Evolutionary conservation across 1,284 basidiomycete species (phyloP), one percentile per base, ranked within the genome.

Genomic region (Ganoderma resinaceum): DNA sequence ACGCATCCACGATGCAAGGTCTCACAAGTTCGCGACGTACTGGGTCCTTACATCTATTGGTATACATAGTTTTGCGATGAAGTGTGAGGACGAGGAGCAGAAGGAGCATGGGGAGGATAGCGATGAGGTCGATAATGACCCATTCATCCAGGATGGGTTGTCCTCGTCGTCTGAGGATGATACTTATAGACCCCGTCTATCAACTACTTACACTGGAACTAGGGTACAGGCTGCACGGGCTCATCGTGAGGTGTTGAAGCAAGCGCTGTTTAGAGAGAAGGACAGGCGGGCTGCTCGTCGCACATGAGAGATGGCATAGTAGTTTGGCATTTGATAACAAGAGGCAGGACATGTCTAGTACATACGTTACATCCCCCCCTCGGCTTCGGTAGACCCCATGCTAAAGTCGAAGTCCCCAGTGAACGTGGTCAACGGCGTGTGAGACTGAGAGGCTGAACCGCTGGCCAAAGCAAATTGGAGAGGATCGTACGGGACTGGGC

Each of bases 291-390:
- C 43, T 23, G 43, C 16, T 7, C 43, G n/a, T 16, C 43, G 43
- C 23, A 35, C 43, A 9, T 46, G 16, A 16, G n/a, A 46, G 43
- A 42, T 42, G n/a, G 6, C 6, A 46, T 23, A 7, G 9, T 9
- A n/a, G 43, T 3, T 9, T 46, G 38, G 38, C 16, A 40, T 40
- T 40, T 14, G 38, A 14, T 11, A 14, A 14, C 1, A 14, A 14
- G 35, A 6, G 35, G 35, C 35, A 9, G 4, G 1, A 3, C 38
- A 40, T 40, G 38, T 40, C 12, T 38, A 9, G 74, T 0, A 73
- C 72, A 42, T 70, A 75, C 43, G 65, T 64, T 66, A 3, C 20
- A 8, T 6, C 2, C 12, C 35, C 35, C 6, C 35, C 35, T 35
- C 35, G 35, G 35, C 35, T 35, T 35, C 12, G 3, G 12, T 40